Evolutionary conservation across 768 basidiomycete genomes (phyloP).

Genomic region (Tephrocybe sp.): DNA sequence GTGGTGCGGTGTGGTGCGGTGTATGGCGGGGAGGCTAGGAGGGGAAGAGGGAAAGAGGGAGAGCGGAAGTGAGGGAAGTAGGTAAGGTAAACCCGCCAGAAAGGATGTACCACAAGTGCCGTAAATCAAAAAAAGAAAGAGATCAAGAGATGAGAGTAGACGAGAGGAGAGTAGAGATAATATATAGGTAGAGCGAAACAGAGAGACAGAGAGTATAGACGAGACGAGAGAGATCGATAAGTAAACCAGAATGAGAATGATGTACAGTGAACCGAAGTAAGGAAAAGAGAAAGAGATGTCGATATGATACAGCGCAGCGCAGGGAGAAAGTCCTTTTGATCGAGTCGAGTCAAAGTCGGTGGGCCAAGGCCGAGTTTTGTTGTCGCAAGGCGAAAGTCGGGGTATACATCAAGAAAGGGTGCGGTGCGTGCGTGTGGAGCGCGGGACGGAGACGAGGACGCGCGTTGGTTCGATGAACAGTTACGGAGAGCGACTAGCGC

Average conservation of each 20-base stretch:
- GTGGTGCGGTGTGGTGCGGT: background rate
- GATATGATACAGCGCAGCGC: background rate
- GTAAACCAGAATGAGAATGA: conserved; percentile 1
- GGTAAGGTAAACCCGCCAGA: no score
- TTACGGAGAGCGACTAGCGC: no score
- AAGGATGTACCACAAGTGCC: no score
- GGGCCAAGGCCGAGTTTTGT: background rate
- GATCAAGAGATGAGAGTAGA: background rate
- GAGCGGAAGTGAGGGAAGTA: background rate
- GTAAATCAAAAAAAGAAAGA: background rate
- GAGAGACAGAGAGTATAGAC: conserved; percentile 1
- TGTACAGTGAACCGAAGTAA: background rate
- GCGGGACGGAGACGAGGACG: no score
- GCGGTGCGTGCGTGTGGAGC: no score
- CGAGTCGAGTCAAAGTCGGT: background rate
- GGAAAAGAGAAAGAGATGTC: background rate
- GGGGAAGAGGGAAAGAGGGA: background rate
- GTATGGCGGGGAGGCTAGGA: background rate
- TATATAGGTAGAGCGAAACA: background rate
- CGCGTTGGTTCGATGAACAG: no score
- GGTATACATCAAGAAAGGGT: no score
- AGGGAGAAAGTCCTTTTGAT: background rate
- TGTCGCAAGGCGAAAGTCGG: no score
- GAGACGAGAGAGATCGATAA: conserved; percentile 7
- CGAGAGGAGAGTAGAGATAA: background rate